A percentile compares a stretch with the other conserved stretches of the same genome.
phyloP scores from a whole-genome alignment of 805 yeast genomes.

The Wickerhamiella kazuoi region DNA sequence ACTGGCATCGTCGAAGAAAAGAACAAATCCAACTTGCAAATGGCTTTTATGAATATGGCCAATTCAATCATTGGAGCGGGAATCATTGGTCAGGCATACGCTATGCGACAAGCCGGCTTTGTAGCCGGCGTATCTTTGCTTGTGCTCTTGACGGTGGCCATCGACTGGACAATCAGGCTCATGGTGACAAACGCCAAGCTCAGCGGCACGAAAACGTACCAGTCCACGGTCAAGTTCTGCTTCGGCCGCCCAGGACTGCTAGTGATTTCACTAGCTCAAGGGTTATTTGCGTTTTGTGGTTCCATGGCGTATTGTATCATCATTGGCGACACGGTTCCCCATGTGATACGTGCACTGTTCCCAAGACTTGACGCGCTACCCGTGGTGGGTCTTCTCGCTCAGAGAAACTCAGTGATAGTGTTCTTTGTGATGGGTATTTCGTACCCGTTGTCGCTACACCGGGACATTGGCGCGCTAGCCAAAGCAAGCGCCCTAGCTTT shows the following conservation, averaged over 20 bases:
- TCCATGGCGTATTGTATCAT: constrained; percentile 86
- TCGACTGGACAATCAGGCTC: constrained; percentile 71
- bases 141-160: constrained; percentile 42
- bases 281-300: constrained; percentile 87
- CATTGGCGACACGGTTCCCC: constrained; percentile 90
- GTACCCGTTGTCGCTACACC: constrained; percentile 62
- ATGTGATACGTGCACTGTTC: constrained; percentile 54
- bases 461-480: constrained; percentile 68
- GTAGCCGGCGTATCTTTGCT: constrained; percentile 52
- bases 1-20: constrained; percentile 11
- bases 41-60: constrained; percentile 97
- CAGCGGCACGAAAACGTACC: constrained; percentile 61
- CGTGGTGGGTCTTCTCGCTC: constrained; percentile 37
- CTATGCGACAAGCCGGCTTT: constrained; percentile 65
- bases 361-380: constrained; percentile 24
- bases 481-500: constrained; percentile 76
- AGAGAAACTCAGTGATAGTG: constrained; percentile 53
- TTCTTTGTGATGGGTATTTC: constrained; percentile 56
- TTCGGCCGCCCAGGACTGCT: constrained; percentile 60
- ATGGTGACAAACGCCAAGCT: constrained; percentile 70
- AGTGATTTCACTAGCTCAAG: constrained; percentile 55
- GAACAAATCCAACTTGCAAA: constrained; percentile 40
- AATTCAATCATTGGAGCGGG: constrained; percentile 93
- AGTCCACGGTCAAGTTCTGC: constrained; percentile 65
- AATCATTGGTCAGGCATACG: constrained; percentile 84